Percentiles rank a stretch among this genome's conserved stretches.
Evolutionary conservation across 768 basidiomycete species (phyloP).

Genomic region (Hygrophorus pudorinus): DNA sequence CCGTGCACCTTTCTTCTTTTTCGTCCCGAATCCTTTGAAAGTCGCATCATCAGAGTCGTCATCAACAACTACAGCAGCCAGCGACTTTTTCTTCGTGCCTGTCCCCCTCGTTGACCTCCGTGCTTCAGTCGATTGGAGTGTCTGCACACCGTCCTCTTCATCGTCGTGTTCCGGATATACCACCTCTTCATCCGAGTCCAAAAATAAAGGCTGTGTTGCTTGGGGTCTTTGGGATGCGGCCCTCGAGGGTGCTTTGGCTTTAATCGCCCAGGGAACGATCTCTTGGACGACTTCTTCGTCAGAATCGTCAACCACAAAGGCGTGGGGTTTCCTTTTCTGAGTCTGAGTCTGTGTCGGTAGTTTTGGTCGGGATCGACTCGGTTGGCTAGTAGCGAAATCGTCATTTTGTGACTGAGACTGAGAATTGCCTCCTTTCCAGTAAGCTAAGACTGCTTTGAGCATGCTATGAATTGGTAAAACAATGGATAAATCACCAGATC

Average conservation of each 20-base stretch:
- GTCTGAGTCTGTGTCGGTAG: constrained; percentile 8
- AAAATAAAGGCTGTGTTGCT: constrained; percentile 36
- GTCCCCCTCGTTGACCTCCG: constrained; percentile 10
- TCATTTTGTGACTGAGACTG: constrained; percentile 14
- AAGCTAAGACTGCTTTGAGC: constrained; percentile 26
- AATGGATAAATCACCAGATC: constrained; percentile 29
- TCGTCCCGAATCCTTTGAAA: constrained; percentile 47
- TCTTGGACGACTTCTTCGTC: constrained; percentile 21
- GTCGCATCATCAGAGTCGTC: constrained; percentile 67
- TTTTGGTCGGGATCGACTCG: constrained; percentile 8
- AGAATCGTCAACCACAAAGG: constrained; percentile 25
- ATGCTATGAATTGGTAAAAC: constrained; percentile 3
- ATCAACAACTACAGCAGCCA: constrained; percentile 33
- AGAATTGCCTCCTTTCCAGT: constrained; percentile 39
- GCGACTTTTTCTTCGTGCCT: constrained; percentile 17
- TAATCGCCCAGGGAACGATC: constrained; percentile 10
- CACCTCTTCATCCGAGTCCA: constrained; percentile 40
- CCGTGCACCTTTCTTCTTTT: neutral
- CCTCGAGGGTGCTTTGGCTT: constrained; percentile 20
- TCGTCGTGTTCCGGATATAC: constrained; percentile 15
- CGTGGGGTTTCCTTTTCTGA: constrained; percentile 6
- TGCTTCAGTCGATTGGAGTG: constrained; percentile 19
- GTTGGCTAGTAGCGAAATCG: constrained; percentile 13
- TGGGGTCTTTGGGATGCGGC: constrained; percentile 17
- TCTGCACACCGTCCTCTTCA: constrained; percentile 20